phyloP scores from a whole-genome alignment of 2,329 filamentous ascomycete genomes.

The Trichoderma simmonsii region DNA sequence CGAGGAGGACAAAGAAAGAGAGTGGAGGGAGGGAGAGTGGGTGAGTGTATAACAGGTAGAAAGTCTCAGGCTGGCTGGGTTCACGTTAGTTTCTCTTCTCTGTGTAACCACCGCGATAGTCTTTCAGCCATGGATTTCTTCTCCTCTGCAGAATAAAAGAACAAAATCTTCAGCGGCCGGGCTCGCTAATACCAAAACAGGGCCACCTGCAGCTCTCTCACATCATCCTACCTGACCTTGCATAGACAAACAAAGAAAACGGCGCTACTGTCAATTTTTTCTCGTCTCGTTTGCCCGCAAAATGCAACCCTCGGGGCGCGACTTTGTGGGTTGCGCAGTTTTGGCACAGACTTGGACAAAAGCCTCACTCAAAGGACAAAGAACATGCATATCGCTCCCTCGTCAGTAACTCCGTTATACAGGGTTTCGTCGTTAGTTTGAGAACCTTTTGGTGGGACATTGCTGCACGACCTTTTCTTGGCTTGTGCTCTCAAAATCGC shows the following conservation, averaged over 20 bases:
- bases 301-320: conserved; percentile 3
- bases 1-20: background rate
- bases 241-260: background rate
- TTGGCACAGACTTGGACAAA: conserved; percentile 8
- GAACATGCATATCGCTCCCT: background rate
- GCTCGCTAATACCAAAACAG: background rate
- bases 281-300: background rate
- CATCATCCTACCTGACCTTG: background rate
- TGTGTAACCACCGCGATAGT: background rate
- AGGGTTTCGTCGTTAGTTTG: conserved; percentile 13
- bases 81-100: background rate
- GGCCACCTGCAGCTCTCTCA: conserved; percentile 3
- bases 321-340: conserved; percentile 5
- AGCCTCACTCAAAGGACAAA: conserved; percentile 3
- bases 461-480: conserved; percentile 2
- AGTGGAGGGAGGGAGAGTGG: background rate
- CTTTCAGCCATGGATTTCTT: background rate
- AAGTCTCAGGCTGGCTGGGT: background rate
- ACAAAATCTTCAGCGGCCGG: conserved; percentile 8
- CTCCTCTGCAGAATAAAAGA: background rate
- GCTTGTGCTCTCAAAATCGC: background rate
- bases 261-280: background rate
- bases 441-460: conserved; percentile 8
- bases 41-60: background rate
- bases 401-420: background rate